phyloP scores from a whole-genome alignment of 2,329 filamentous ascomycete genomes.

The Ophiostoma ulmi region DNA sequence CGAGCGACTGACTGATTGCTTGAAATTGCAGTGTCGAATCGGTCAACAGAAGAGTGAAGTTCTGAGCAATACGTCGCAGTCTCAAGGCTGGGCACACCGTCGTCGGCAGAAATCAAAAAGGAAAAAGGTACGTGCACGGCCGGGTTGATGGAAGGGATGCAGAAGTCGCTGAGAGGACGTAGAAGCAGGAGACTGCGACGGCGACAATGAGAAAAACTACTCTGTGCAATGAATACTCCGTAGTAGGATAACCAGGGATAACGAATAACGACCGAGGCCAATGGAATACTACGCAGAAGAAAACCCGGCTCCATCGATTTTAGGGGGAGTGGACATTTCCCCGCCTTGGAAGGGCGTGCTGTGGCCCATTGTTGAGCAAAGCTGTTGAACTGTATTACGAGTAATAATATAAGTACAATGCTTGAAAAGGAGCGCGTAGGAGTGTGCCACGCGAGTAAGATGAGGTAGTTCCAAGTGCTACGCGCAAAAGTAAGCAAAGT shows the following conservation, averaged over 20 bases:
- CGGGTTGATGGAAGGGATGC: not conserved
- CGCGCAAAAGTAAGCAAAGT: not conserved
- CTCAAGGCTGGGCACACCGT: not conserved
- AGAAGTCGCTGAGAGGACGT: not conserved
- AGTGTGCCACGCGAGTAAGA: slow-evolving; percentile 7
- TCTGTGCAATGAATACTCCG: not conserved
- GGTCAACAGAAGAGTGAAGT: not conserved
- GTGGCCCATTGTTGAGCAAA: not conserved
- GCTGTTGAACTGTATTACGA: no score
- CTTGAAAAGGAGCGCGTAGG: not conserved
- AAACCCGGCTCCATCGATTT: not conserved
- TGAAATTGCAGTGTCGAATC: not conserved
- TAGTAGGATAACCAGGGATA: not conserved
- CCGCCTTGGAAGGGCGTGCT: not conserved
- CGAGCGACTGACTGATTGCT: not conserved
- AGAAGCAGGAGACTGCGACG: not conserved
- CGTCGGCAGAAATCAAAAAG: not conserved
- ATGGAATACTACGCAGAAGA: not conserved
- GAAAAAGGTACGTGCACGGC: not conserved
- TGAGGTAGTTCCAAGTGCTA: slow-evolving; percentile 4
- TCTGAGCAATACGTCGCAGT: not conserved
- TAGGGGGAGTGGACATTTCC: not conserved
- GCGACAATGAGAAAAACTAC: not conserved
- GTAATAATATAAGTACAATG: no score
- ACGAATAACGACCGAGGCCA: not conserved